Evolutionary conservation across 1,139 yeast species (phyloP), one percentile per base, ranked within the genome.

Genomic region (Protomyces gravidus): DNA sequence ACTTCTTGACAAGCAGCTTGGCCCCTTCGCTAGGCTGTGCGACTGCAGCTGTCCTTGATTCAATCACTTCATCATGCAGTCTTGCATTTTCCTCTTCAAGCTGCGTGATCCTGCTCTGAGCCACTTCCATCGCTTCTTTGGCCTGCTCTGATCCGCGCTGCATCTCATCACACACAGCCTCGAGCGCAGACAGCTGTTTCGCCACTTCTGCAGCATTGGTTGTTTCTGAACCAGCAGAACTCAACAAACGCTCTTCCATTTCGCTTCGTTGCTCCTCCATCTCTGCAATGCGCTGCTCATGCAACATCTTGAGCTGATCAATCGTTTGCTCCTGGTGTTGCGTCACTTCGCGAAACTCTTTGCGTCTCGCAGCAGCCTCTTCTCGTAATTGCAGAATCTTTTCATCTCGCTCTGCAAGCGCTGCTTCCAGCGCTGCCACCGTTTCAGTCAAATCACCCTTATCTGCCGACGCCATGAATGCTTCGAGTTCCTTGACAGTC

Each of bases 261-360:
- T 53, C 51, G 26, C 36, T 33, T 19, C 48, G 50, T 45, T 46
- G 47, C 42, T 46, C 50, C 28, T 53, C 51, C 40, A 45, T 17
- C 23, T 30, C 58, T 9, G 51, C 40, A 23, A 53, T 28, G 23
- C 48, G 58, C 30, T 27, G 45, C 27, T 46, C 36, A 26, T 53
- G 58, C 28, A 53, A 27, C 13, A 32, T 46, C 27, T 53, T 53
- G 17, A 53, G 23, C 40, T 53, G 51, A 15, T 53, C 58, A 5
- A 53, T 53, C 13, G 58, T 53, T 1, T 42, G 51, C 42, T 45
- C 46, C 26, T 53, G 58, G 21, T 53, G 58, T 21, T 45, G 51
- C 36, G 58, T 53, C 7, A 46, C 58, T 23, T 45, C 46, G 4
- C 36, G 45, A 42, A 53, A 53, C 13, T 53, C 58, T 9, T 36